Percentiles rank a stretch among this genome's conserved stretches.
phyloP scores from a whole-genome alignment of 257 asterid species.

The Marsdenia floribunda region DNA sequence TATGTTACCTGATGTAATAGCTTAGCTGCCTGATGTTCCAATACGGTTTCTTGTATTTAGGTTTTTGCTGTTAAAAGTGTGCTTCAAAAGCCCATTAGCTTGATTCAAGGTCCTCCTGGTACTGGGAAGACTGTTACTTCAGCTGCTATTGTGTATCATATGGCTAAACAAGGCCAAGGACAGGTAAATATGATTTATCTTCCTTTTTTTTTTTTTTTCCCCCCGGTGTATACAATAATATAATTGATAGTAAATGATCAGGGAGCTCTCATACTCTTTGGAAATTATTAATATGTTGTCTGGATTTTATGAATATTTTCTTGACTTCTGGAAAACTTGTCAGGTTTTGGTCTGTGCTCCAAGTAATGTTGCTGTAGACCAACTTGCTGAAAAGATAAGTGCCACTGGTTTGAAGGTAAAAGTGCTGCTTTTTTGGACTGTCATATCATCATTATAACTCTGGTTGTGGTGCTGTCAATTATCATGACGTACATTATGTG shows the following conservation, averaged over 20 bases:
- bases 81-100: conserved; percentile 92
- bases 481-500: not conserved
- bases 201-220: not conserved
- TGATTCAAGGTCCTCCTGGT: conserved; percentile 98
- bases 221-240: not conserved
- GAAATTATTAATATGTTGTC: not conserved
- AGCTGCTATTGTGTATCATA: conserved; percentile 96
- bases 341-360: conserved; percentile 99
- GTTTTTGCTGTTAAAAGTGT: conserved; percentile 99
- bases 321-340: conserved; percentile 4
- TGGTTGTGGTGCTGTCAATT: too few species aligned
- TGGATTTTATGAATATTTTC: not conserved
- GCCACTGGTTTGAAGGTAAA: conserved; percentile 94
- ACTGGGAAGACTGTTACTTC: conserved; percentile 99
- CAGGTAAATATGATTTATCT: conserved; percentile 44
- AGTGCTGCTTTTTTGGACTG: not conserved
- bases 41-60: conserved; percentile 27
- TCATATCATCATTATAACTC: conserved; percentile 1
- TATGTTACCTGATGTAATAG: not conserved
- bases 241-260: not conserved
- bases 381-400: conserved; percentile 97
- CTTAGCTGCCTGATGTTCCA: not conserved
- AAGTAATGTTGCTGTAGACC: conserved; percentile 98
- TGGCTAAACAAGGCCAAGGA: conserved; percentile 99
- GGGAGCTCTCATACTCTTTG: not conserved